Percentiles rank a stretch among this genome's conserved stretches.
These are phyloP conservation scores for Hanseniaspora valbyensis DNA, from an alignment of 805 yeast species.

Conservation along the genomic window DNA sequence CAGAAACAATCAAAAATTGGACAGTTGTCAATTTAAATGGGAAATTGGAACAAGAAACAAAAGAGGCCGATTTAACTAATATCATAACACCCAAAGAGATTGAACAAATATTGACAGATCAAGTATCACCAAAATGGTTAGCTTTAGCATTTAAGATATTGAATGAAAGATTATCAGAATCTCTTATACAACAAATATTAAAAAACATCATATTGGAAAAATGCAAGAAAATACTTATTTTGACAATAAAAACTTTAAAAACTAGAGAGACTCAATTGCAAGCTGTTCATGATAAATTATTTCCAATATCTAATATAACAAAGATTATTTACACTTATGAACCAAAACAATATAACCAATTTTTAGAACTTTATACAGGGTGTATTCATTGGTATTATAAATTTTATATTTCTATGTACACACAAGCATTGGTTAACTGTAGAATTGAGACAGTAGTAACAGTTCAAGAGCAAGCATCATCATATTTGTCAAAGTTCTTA, in stretches of 20 bases:
- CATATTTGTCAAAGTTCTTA: neutral
- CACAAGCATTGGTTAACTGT: conserved; percentile 43
- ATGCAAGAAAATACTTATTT: conserved; percentile 55
- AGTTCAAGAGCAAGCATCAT: conserved; percentile 16
- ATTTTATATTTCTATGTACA: conserved; percentile 64
- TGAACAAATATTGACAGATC: conserved; percentile 1
- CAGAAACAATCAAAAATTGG: neutral
- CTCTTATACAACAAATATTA: conserved; percentile 34
- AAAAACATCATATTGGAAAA: conserved; percentile 60
- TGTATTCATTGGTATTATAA: conserved; percentile 93
- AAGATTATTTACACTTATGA: conserved; percentile 46
- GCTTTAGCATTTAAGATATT: neutral
- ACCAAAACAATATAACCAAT: conserved; percentile 54
- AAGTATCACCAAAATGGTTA: conserved; percentile 1
- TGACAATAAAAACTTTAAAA: conserved; percentile 57
- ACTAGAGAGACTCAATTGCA: conserved; percentile 52
- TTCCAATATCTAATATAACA: conserved; percentile 52
- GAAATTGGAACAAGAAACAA: neutral
- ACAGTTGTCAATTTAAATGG: neutral
- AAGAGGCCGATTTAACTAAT: conserved; percentile 14
- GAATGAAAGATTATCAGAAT: conserved; percentile 20
- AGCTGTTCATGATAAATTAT: conserved; percentile 53
- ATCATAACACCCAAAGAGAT: conserved; percentile 16
- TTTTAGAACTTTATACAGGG: conserved; percentile 67
- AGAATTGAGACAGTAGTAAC: conserved; percentile 25